These are phyloP conservation scores for Hydrangea macrophylla DNA, from an alignment of 148 eudicot species.

Conservation along the genomic window DNA sequence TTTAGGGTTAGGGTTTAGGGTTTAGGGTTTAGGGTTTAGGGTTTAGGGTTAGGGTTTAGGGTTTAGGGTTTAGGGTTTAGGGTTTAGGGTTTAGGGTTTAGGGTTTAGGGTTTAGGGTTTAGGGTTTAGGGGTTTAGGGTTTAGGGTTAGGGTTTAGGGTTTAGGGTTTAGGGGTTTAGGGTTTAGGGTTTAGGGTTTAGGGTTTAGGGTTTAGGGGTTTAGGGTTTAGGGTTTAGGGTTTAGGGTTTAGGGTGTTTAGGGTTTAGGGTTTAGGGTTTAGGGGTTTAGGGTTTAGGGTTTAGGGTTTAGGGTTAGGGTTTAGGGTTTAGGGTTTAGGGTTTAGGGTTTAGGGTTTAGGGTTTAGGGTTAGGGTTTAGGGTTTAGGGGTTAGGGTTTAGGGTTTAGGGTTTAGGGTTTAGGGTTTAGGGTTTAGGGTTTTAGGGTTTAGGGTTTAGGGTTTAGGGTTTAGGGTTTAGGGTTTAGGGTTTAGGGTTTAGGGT, in stretches of 20 bases:
- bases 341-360: slow-evolving; percentile 17
- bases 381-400: background rate
- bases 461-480: too few species aligned
- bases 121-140: too few species aligned
- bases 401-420: too few species aligned
- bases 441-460: too few species aligned
- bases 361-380: too few species aligned
- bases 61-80: slow-evolving; percentile 1
- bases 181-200: too few species aligned
- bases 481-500: too few species aligned
- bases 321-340: slow-evolving; percentile 22
- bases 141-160: too few species aligned
- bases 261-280: slow-evolving; percentile 22
- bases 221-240: slow-evolving; percentile 17
- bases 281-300: too few species aligned
- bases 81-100: slow-evolving; percentile 1
- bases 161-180: too few species aligned
- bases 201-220: too few species aligned
- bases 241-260: slow-evolving; percentile 19
- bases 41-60: background rate
- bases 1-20: background rate
- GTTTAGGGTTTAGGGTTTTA: too few species aligned
- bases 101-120: slow-evolving; percentile 11
- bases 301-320: slow-evolving; percentile 21
- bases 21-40: background rate